phyloP scores from a whole-genome alignment of 345 rosid species.

The Eucalyptus cloeziana region DNA sequence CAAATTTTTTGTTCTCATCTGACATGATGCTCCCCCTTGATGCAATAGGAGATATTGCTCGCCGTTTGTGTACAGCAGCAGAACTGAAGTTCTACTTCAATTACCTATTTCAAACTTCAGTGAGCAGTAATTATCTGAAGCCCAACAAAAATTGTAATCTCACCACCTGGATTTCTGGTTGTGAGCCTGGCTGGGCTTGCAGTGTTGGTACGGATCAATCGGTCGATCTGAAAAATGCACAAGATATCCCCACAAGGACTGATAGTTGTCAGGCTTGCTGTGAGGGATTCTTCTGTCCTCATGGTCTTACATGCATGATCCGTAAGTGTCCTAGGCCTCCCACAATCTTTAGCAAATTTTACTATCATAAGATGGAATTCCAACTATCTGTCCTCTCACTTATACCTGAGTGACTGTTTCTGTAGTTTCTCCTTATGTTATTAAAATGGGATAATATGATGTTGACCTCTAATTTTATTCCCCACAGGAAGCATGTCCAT shows the following conservation, averaged over 20 bases:
- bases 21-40: neutral
- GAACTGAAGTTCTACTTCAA: slow-evolving; percentile 68
- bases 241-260: slow-evolving; percentile 49
- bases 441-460: neutral
- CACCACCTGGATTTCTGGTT: slow-evolving; percentile 77
- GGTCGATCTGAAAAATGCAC: slow-evolving; percentile 44
- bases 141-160: slow-evolving; percentile 75
- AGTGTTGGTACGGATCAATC: slow-evolving; percentile 24
- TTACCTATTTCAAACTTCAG: slow-evolving; percentile 27
- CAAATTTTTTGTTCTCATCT: neutral
- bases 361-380: neutral
- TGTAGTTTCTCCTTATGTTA: neutral
- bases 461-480: neutral
- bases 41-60: slow-evolving; percentile 34
- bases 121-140: slow-evolving; percentile 19
- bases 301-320: slow-evolving; percentile 92
- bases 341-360: neutral
- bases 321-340: slow-evolving; percentile 36
- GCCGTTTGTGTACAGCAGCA: slow-evolving; percentile 66
- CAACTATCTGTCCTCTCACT: neutral
- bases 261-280: slow-evolving; percentile 63
- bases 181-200: slow-evolving; percentile 99
- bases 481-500: neutral
- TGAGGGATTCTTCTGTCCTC: slow-evolving; percentile 89
- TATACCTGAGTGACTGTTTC: neutral